These are phyloP conservation scores for Lasiosphaeria ovina DNA, from an alignment of 495 filamentous ascomycete genomes.

Conservation along the genomic window DNA sequence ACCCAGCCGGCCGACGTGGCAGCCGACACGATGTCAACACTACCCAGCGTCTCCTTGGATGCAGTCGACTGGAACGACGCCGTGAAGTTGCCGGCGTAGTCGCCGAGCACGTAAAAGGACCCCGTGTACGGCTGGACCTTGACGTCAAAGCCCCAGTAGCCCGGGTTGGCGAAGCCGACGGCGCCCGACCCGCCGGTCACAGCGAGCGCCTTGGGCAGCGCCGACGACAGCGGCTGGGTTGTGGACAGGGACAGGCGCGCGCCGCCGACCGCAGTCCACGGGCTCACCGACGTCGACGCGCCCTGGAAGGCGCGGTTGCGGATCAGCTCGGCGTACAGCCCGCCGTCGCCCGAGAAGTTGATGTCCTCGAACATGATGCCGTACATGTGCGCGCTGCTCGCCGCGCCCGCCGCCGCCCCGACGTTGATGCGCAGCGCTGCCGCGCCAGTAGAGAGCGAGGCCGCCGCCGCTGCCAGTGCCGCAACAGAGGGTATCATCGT, in stretches of 20 bases:
- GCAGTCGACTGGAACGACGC: constrained; percentile 46
- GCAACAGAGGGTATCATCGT: too few relatives aligned
- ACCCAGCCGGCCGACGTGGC: constrained; percentile 42
- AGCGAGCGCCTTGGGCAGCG: constrained; percentile 42
- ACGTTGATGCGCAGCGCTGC: background rate
- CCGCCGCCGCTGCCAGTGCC: too few relatives aligned
- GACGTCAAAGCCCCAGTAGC: constrained; percentile 62
- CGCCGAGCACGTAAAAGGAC: constrained; percentile 57
- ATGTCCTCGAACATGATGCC: constrained; percentile 47
- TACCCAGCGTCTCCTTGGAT: constrained; percentile 46
- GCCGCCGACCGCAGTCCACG: constrained; percentile 55
- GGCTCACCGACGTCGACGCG: constrained; percentile 40
- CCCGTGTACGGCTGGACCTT: constrained; percentile 50
- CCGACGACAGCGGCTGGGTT: constrained; percentile 47
- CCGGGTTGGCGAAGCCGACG: constrained; percentile 58
- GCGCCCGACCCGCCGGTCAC: constrained; percentile 21
- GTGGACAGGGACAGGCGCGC: constrained; percentile 40
- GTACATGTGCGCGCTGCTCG: background rate
- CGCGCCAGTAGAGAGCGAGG: constrained; percentile 21
- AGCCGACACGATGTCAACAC: constrained; percentile 28
- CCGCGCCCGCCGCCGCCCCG: background rate
- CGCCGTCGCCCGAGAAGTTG: constrained; percentile 73
- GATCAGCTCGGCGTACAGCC: constrained; percentile 72
- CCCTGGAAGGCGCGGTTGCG: constrained; percentile 67
- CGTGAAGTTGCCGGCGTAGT: constrained; percentile 41